phyloP scores from a whole-genome alignment of 495 filamentous ascomycete species.

The Aeminium ludgeri region DNA sequence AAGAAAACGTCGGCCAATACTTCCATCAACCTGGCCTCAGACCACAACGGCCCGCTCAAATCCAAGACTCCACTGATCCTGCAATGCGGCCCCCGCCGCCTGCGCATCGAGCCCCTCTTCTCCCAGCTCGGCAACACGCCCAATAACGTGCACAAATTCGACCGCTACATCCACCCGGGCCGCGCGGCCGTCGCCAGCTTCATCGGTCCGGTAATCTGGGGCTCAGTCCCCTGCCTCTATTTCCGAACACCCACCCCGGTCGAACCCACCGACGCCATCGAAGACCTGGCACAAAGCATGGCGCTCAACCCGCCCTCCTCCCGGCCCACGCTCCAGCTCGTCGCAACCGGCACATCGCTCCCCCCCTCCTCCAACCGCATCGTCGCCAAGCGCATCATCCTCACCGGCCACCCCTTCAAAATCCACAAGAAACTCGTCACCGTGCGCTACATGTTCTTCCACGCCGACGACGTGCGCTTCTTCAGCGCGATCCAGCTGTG shows the following conservation, averaged over 20 bases:
- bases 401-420: constrained; percentile 94
- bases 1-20: constrained; percentile 79
- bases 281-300: constrained; percentile 16
- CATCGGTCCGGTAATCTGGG: constrained; percentile 83
- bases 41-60: constrained; percentile 54
- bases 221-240: constrained; percentile 71
- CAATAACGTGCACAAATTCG: constrained; percentile 93
- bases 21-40: constrained; percentile 62
- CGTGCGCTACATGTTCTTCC: constrained; percentile 99
- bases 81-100: constrained; percentile 71
- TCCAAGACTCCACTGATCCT: constrained; percentile 80
- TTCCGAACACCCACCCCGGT: constrained; percentile 38
- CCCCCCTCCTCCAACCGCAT: constrained; percentile 63
- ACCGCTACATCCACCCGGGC: constrained; percentile 81
- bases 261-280: constrained; percentile 19
- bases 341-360: constrained; percentile 73
- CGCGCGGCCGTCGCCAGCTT: constrained; percentile 82
- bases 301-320: background rate
- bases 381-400: constrained; percentile 81
- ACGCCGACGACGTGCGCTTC: constrained; percentile 81
- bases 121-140: constrained; percentile 66
- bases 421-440: constrained; percentile 96
- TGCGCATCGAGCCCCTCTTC: constrained; percentile 79
- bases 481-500: constrained; percentile 92
- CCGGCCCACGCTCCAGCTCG: constrained; percentile 39